Percentiles rank a stretch among this genome's conserved stretches.
These are phyloP conservation scores for Collybiopsis confluens DNA, from an alignment of 768 basidiomycete species.

Conservation along the genomic window DNA sequence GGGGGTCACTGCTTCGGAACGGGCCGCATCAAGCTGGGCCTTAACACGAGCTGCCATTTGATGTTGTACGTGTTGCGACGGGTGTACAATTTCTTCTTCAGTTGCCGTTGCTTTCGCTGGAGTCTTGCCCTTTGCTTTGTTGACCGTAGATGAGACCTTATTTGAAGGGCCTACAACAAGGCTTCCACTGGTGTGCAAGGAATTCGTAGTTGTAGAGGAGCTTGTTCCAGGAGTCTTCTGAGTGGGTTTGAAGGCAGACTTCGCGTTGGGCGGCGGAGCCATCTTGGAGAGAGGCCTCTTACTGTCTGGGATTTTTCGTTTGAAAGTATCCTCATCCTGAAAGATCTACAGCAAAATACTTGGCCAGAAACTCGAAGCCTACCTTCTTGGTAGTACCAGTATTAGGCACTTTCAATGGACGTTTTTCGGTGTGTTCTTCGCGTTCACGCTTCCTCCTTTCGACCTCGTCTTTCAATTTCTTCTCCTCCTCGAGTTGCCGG, in stretches of 20 bases:
- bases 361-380: neutral
- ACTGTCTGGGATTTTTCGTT: slow-evolving; percentile 58
- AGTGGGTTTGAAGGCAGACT: slow-evolving; percentile 24
- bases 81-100: slow-evolving; percentile 54
- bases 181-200: slow-evolving; percentile 26
- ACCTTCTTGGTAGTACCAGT: slow-evolving; percentile 50
- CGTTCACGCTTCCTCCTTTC: slow-evolving; percentile 81
- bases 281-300: slow-evolving; percentile 42
- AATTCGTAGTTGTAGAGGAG: slow-evolving; percentile 36
- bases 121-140: slow-evolving; percentile 9
- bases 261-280: slow-evolving; percentile 9
- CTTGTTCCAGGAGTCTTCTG: slow-evolving; percentile 50
- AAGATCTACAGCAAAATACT: slow-evolving; percentile 6
- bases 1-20: slow-evolving; percentile 43
- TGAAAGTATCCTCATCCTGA: slow-evolving; percentile 73
- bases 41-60: slow-evolving; percentile 73
- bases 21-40: slow-evolving; percentile 61
- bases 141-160: neutral
- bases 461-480: slow-evolving; percentile 65
- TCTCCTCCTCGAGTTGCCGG: slow-evolving; percentile 61
- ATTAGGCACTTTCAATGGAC: slow-evolving; percentile 43
- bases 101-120: slow-evolving; percentile 23
- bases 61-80: slow-evolving; percentile 58
- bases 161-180: slow-evolving; percentile 24
- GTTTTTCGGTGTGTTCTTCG: slow-evolving; percentile 72